Evolutionary conservation across 257 asterid genomes (phyloP), one percentile per base, ranked within the genome.

Genomic region (Nemophila menziesii): DNA sequence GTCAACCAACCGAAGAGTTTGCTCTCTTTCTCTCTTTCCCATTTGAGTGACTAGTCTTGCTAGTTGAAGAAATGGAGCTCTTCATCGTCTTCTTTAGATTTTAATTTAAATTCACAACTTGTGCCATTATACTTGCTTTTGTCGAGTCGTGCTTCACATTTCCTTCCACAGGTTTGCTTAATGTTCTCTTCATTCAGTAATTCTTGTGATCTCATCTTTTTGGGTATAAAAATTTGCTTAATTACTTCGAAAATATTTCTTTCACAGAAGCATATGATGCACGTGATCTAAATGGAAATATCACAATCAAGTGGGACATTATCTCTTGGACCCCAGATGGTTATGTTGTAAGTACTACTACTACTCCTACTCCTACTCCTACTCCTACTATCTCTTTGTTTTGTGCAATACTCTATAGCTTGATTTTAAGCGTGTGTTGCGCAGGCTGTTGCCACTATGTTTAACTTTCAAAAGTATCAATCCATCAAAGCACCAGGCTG

Each of bases 261-360:
- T 57, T 29, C 2, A 43, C 74, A 85, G 93, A 80, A 49, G 92
- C 96, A 43, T 85, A 73, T 52, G 96, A 85, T 51, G 70, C 96
- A 5, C 92, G 78, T 46, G 93, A 85, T 64, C 96, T 93, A 14
- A 73, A 72, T 54, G 92, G 96, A 24, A 81, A 81, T 63, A 71
- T 85, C 66, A 80, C 93, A 33, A 65, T 81, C 17, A 80, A 80
- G 68, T 80, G 92, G 87, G 93, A 85, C 59, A 20, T 85, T 42
- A 67, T 80, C 54, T 55, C 33, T 41, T 87, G 95, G 97, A 65
- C 93, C 4, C 67, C 93, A 0, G 95, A 80, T 37, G 93, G 96
- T 55, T 86, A 86, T 40, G 73, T 75, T 49, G 96, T 78, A 69
- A 62, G 96, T 63, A 8, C 55, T 34, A 15, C 19, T 11, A 9